Base-by-base conservation (phyloP, 768 basidiomycete genomes). In the Termitomyces sp. region DNA sequence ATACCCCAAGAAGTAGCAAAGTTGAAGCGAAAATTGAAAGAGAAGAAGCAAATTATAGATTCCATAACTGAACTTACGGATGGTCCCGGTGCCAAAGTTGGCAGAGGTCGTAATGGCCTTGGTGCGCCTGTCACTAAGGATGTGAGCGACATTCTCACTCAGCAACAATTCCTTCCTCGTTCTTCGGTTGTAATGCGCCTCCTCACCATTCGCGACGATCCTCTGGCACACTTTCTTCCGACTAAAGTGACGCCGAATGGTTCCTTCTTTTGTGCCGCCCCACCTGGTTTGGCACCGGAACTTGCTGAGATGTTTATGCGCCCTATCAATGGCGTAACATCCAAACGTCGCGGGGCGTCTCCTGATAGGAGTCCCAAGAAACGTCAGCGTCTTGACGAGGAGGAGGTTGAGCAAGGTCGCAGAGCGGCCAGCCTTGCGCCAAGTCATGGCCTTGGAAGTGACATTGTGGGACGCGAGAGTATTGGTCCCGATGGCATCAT, bases 21-120 rank as follows among this genome's bases (percentile, higher is more conserved):
- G 58, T 68, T 65, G 66, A 76, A 81, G 74, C 75, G 81, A 64
- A 81, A 86, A 70, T 62, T 70, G 36, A 85, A 82, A 62, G 86
- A 88, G 66, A 92, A 87, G 79, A 95, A 89, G 71, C 88, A 91
- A 62, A 91, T 94, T 46, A 89, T 96, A 55, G 95, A 98, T 69
- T 81, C 83, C n/a, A 83, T 92, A 45, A 94, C 90, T 7, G 94
- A 98, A 70, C 81, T 94, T 45, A 79, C 81, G 44, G 84, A 85
- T 57, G 84, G 85, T 3, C 81, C 80, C 26, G 81, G 83, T 26
- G 75, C 75, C 6, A 75, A 77, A 59, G 69, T 76, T 51, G 81
- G 84, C 42, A 81, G 87, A 47, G 80, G 84, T n/a, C 77, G 80
- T 29, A 73, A 73, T 29, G 77, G 73, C 24, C 69, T 85, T 24